These are phyloP conservation scores for Cicer chorassanicum DNA, from an alignment of 306 rosid species.

Conservation along the genomic window DNA sequence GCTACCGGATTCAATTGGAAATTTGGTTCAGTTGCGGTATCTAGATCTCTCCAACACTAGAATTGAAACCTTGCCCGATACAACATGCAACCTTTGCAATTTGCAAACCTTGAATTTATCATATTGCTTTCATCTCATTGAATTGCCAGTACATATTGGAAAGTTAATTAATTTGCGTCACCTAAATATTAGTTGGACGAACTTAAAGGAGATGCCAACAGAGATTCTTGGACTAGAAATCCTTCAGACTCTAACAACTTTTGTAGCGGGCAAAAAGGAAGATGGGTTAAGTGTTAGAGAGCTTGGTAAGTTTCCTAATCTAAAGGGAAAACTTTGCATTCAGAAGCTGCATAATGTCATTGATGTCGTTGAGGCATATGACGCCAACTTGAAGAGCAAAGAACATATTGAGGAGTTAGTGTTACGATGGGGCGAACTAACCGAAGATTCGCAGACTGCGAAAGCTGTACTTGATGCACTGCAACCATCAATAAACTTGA, in stretches of 20 bases:
- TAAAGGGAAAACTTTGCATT: conserved; percentile 3
- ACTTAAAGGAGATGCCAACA: not conserved
- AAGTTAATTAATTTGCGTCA: conserved; percentile 7
- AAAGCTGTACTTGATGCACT: not conserved
- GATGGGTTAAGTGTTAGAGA: conserved; percentile 4
- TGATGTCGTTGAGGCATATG: not conserved
- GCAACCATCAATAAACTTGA: conserved; percentile 13
- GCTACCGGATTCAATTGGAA: conserved; percentile 15
- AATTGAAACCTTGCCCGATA: not conserved
- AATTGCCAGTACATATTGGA: conserved; percentile 2
- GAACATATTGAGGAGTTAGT: not conserved
- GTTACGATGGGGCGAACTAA: not conserved
- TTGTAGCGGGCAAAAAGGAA: not conserved
- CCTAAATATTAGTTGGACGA: not conserved
- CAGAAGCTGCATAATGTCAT: not conserved
- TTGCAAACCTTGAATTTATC: conserved; percentile 22
- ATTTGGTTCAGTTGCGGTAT: conserved; percentile 15
- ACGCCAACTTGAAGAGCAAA: conserved; percentile 6
- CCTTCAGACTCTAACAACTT: not conserved
- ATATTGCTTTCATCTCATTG: not conserved
- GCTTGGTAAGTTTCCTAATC: not conserved
- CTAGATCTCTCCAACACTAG: conserved; percentile 1
- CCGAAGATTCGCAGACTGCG: not conserved
- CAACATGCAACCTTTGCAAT: not conserved
- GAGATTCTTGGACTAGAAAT: not conserved